Percentiles rank a stretch among this genome's conserved stretches.
Conservation (phyloP, 306 rosid species). For the Notholithocarpus densiflorus region DNA sequence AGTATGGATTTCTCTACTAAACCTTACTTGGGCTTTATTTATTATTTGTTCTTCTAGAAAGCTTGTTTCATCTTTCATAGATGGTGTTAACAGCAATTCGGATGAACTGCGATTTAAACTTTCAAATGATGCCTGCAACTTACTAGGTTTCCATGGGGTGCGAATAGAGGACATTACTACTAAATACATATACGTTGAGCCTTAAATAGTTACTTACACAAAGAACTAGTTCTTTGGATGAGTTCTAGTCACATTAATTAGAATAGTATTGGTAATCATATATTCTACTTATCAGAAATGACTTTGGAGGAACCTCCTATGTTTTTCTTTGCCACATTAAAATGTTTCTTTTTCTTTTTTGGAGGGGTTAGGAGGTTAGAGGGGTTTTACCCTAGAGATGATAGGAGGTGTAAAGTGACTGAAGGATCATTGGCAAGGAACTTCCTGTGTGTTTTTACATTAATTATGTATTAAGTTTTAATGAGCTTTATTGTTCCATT, state of each 20-base stretch:
- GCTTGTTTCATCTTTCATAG: neutral
- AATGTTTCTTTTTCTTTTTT: too few species aligned
- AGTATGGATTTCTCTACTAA: neutral
- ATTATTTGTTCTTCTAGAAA: neutral
- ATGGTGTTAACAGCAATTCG: neutral
- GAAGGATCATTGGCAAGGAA: neutral
- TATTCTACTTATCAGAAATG: neutral
- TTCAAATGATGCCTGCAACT: neutral
- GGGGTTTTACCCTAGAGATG: too few species aligned
- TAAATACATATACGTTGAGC: neutral
- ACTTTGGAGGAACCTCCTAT: neutral
- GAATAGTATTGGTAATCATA: neutral
- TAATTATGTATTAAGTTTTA: slow-evolving; percentile 7
- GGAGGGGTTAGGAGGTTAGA: too few species aligned
- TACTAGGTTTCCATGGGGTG: neutral
- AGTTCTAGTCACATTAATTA: neutral
- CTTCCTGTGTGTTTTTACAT: neutral
- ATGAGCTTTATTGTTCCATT: slow-evolving; percentile 2
- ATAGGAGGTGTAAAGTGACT: too few species aligned
- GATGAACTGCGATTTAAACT: neutral
- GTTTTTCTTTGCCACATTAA: too few species aligned
- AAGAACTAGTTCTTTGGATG: neutral
- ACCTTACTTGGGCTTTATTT: neutral
- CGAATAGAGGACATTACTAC: neutral
- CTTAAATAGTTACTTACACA: neutral